Evolutionary conservation across 1,139 yeast genomes (phyloP).

Genomic region (Ogataea hybrid): DNA sequence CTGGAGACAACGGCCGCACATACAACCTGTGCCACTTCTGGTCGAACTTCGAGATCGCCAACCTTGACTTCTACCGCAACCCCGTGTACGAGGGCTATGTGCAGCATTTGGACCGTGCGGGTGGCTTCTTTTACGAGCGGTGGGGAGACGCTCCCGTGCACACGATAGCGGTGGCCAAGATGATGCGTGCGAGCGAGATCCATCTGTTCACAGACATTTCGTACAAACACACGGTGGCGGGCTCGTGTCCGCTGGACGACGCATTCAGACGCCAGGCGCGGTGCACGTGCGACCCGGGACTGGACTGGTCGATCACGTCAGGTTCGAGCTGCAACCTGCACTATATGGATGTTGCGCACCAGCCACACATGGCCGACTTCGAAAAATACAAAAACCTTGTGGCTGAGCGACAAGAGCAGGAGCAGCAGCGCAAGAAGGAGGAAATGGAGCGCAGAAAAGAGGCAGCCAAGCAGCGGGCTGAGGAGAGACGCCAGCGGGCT

Average conservation of each 20-base stretch:
- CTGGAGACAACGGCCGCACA: constrained; percentile 46
- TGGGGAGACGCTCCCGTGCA: constrained; percentile 71
- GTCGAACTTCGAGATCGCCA: constrained; percentile 61
- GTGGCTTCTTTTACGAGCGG: constrained; percentile 62
- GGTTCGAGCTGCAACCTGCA: constrained; percentile 27
- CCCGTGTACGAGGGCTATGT: constrained; percentile 48
- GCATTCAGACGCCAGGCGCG: constrained; percentile 40
- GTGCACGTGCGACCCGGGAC: constrained; percentile 49
- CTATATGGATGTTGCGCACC: constrained; percentile 23
- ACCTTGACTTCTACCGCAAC: constrained; percentile 50
- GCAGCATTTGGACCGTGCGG: constrained; percentile 48
- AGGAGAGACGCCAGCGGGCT: constrained; percentile 25
- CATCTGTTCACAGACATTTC: constrained; percentile 59
- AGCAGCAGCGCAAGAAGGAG: constrained; percentile 12
- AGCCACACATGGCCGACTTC: constrained; percentile 22
- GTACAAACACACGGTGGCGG: constrained; percentile 54
- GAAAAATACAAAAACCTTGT: constrained; percentile 20
- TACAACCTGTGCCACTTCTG: constrained; percentile 62
- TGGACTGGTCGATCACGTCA: constrained; percentile 39
- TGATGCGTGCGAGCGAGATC: constrained; percentile 44
- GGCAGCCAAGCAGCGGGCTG: constrained; percentile 26
- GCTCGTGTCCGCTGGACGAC: constrained; percentile 52
- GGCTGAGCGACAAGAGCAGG: constrained; percentile 11
- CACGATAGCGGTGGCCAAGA: constrained; percentile 53
- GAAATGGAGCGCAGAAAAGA: constrained; percentile 21